These are phyloP conservation scores for Colletotrichum euphorbiae DNA, from an alignment of 2,329 filamentous ascomycete species.

Conservation along the genomic window DNA sequence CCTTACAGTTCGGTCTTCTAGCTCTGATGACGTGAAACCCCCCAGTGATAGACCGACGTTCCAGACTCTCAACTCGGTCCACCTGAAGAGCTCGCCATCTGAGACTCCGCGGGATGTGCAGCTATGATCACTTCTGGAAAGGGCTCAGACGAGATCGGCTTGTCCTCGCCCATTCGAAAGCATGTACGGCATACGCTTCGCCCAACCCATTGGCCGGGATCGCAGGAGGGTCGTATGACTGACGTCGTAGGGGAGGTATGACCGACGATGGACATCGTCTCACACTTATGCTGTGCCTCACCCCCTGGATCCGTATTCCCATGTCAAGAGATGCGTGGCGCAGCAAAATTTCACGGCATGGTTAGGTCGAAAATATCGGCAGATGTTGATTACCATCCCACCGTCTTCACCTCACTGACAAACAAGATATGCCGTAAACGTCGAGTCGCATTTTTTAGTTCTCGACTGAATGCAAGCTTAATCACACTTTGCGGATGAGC, in stretches of 20 bases:
- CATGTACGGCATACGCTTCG: neutral
- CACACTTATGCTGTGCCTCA: conserved; percentile 4
- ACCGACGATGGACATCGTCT: neutral
- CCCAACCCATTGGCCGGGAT: neutral
- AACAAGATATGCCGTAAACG: too few species aligned
- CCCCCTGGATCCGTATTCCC: conserved; percentile 2
- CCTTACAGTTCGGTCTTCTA: too few species aligned
- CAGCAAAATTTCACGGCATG: neutral
- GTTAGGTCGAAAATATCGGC: too few species aligned
- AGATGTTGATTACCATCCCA: too few species aligned
- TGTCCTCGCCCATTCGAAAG: neutral
- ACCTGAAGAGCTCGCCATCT: neutral
- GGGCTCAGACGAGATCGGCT: neutral
- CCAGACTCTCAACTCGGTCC: neutral
- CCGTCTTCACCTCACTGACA: too few species aligned
- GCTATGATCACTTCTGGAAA: neutral
- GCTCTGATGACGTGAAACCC: too few species aligned
- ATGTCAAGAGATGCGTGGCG: neutral
- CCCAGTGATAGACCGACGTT: too few species aligned
- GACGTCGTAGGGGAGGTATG: neutral
- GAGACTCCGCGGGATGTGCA: neutral
- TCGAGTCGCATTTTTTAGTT: too few species aligned
- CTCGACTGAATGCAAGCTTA: too few species aligned
- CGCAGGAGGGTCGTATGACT: neutral
- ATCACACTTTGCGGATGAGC: too few species aligned